Conservation (phyloP, 371 early-diverging fungal species). For the Mucor mucedo region DNA sequence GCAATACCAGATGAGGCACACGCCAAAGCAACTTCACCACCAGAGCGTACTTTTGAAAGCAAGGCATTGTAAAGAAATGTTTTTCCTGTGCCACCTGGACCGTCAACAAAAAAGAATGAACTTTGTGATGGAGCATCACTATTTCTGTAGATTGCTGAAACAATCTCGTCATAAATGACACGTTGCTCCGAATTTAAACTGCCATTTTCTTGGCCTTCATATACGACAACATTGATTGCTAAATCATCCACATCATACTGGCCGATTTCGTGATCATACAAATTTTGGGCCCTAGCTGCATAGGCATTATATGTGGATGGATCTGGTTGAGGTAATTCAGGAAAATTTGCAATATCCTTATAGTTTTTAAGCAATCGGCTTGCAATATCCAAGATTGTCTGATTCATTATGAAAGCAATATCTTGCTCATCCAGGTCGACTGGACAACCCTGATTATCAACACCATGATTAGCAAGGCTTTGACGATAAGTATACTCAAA, state of each 20-base stretch:
- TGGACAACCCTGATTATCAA: neutral
- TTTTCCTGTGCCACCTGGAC: no score
- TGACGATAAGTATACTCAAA: neutral
- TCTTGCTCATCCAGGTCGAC: neutral
- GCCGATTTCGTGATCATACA: neutral
- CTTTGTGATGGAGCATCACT: no score
- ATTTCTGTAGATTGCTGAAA: neutral
- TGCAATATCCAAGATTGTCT: neutral
- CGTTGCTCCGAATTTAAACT: neutral
- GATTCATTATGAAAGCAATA: neutral
- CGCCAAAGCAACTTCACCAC: no score
- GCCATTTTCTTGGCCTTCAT: neutral
- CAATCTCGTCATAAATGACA: neutral
- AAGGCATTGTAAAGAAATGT: no score
- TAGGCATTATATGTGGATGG: neutral
- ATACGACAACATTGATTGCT: no score
- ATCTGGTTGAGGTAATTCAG: neutral
- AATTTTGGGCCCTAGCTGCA: neutral
- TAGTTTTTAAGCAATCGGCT: neutral
- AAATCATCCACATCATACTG: neutral
- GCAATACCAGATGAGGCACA: no score
- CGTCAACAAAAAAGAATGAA: no score
- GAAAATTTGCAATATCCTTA: neutral
- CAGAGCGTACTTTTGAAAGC: no score
- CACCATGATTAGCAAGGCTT: neutral